A percentile compares a stretch with the other conserved stretches of the same genome.
Evolutionary conservation across 2,329 filamentous ascomycete species (phyloP).

Genomic region (Delphinella strobiligena): DNA sequence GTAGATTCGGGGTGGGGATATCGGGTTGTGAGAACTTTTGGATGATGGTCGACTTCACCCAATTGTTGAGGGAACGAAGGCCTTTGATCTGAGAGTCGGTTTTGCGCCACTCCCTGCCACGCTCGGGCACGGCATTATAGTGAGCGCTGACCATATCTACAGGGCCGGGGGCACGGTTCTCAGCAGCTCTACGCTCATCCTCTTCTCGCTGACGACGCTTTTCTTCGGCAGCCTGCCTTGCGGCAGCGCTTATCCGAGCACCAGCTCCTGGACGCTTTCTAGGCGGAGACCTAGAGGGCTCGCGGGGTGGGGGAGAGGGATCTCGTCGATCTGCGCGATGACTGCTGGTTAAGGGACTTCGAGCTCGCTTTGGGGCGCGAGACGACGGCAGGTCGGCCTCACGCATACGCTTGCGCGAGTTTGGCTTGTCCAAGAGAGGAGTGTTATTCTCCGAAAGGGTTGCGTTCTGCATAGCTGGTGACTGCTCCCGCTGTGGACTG

Average conservation of each 20-base stretch:
- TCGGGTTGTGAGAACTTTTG: constrained; percentile 68
- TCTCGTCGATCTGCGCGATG: constrained; percentile 9
- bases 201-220: constrained; percentile 28
- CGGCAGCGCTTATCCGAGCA: constrained; percentile 51
- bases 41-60: constrained; percentile 95
- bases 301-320: constrained; percentile 21
- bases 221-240: constrained; percentile 55
- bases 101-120: constrained; percentile 86
- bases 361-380: constrained; percentile 8
- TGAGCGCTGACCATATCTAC: constrained; percentile 84
- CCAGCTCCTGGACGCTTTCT: constrained; percentile 25
- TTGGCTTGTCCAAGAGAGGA: constrained; percentile 3
- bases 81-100: constrained; percentile 94
- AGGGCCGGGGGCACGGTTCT: constrained; percentile 44
- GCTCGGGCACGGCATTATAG: constrained; percentile 91
- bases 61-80: constrained; percentile 91
- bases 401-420: constrained; percentile 9
- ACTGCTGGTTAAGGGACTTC: constrained; percentile 9
- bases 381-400: constrained; percentile 7
- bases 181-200: constrained; percentile 40
- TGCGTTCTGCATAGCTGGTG: neutral
- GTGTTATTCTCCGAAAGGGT: constrained; percentile 2
- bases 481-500: constrained; percentile 1
- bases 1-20: constrained; percentile 43
- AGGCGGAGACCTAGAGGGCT: constrained; percentile 10